These are phyloP conservation scores for Chrysanthemum seticuspe DNA, from an alignment of 129 eudicot species.

Conservation along the genomic window DNA sequence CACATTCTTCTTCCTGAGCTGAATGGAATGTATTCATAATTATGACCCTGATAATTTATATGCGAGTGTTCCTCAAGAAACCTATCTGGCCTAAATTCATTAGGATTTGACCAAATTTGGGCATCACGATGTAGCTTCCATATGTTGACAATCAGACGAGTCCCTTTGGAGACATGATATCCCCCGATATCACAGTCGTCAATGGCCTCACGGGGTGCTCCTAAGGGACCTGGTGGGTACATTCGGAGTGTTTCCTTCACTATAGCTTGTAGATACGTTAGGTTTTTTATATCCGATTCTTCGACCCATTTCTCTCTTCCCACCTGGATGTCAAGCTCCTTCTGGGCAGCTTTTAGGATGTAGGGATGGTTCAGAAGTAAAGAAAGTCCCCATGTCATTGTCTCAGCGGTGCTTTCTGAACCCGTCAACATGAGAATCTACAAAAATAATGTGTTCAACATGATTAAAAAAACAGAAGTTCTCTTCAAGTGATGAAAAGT, in stretches of 20 bases:
- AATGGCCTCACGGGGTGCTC: conserved; percentile 47
- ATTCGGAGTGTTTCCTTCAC: conserved; percentile 53
- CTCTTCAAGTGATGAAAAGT: no score
- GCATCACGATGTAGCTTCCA: conserved; percentile 60
- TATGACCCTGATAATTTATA: conserved; percentile 26
- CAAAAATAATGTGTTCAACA: not conserved
- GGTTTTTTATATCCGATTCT: conserved; percentile 44
- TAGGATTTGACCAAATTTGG: conserved; percentile 35
- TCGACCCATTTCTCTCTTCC: conserved; percentile 41
- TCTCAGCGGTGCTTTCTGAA: conserved; percentile 51
- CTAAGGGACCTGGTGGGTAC: conserved; percentile 63
- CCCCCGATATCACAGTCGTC: conserved; percentile 42
- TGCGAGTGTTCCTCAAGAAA: conserved; percentile 21
- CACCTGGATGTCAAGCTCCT: conserved; percentile 36
- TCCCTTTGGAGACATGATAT: conserved; percentile 37
- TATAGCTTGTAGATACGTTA: conserved; percentile 41
- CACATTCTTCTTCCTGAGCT: conserved; percentile 45
- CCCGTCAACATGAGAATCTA: conserved; percentile 55
- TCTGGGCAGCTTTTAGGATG: conserved; percentile 32
- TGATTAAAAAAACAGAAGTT: not conserved
- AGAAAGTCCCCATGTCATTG: conserved; percentile 55
- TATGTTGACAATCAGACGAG: conserved; percentile 45
- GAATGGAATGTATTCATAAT: conserved; percentile 37
- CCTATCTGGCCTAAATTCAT: conserved; percentile 41
- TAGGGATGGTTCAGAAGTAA: conserved; percentile 38